A percentile compares a stretch with the other conserved stretches of the same genome.
phyloP scores from a whole-genome alignment of 805 yeast species.

The Saccharomyces paradoxus region DNA sequence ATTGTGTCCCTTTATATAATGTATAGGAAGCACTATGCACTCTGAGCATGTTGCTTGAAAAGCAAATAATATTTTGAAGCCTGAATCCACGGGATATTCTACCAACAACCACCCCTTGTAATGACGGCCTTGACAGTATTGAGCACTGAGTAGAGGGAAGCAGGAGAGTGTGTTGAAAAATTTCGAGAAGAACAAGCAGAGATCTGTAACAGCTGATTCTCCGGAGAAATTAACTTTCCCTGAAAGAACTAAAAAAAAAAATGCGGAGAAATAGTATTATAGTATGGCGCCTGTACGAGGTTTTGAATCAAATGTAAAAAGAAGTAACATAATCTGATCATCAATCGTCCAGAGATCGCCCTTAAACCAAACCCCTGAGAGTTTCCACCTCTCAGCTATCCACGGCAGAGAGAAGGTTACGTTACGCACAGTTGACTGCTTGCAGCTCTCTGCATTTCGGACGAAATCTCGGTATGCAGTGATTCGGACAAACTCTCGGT shows the following conservation, averaged over 20 bases:
- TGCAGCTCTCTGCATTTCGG: background rate
- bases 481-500: background rate
- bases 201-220: background rate
- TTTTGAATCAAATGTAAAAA: background rate
- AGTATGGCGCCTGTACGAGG: background rate
- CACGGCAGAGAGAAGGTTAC: background rate
- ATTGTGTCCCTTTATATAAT: background rate
- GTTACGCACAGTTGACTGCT: background rate
- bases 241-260: too few relatives aligned
- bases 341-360: background rate
- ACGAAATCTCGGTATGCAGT: background rate
- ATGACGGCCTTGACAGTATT: background rate
- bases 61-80: background rate
- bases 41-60: background rate
- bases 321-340: background rate
- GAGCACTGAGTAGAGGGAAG: background rate
- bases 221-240: background rate
- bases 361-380: background rate
- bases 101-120: background rate
- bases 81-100: background rate
- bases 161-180: background rate
- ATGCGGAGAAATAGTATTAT: background rate
- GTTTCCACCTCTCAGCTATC: background rate
- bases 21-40: background rate
- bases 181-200: background rate